phyloP scores from a whole-genome alignment of 352 stramenopile genomes.

The Globisporangium uncinulatum region DNA sequence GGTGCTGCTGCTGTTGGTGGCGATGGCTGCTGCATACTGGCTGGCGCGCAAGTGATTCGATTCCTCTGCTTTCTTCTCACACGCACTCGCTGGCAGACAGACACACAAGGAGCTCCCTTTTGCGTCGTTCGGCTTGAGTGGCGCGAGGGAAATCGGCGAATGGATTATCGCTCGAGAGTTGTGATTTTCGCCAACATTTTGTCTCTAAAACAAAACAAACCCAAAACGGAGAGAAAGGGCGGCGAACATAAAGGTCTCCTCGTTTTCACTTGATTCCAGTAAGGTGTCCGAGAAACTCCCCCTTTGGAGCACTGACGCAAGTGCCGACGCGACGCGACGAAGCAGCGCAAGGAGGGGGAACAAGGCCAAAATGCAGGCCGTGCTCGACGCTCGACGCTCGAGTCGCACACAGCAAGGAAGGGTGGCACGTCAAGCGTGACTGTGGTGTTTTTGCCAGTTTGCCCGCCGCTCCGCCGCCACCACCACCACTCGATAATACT shows the following conservation, averaged over 20 bases:
- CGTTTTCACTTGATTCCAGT: not conserved
- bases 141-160: constrained; percentile 1
- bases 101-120: too few relatives aligned
- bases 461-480: too few relatives aligned
- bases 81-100: too few relatives aligned
- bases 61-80: not conserved
- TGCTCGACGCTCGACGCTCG: too few relatives aligned
- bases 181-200: not conserved
- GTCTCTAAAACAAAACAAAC: not conserved
- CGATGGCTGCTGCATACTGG: not conserved
- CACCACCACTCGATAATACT: too few relatives aligned
- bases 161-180: not conserved
- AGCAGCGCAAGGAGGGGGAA: too few relatives aligned
- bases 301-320: not conserved
- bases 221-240: constrained; percentile 1
- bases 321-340: not conserved
- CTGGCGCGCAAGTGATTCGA: too few relatives aligned
- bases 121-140: not conserved
- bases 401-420: too few relatives aligned
- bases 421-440: too few relatives aligned
- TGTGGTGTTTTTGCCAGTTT: too few relatives aligned
- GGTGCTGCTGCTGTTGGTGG: not conserved
- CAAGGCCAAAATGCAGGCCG: too few relatives aligned
- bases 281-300: not conserved
- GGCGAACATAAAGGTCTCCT: not conserved